phyloP scores from a whole-genome alignment of 108 stramenopile species.

The Schizochytrium sp. region DNA sequence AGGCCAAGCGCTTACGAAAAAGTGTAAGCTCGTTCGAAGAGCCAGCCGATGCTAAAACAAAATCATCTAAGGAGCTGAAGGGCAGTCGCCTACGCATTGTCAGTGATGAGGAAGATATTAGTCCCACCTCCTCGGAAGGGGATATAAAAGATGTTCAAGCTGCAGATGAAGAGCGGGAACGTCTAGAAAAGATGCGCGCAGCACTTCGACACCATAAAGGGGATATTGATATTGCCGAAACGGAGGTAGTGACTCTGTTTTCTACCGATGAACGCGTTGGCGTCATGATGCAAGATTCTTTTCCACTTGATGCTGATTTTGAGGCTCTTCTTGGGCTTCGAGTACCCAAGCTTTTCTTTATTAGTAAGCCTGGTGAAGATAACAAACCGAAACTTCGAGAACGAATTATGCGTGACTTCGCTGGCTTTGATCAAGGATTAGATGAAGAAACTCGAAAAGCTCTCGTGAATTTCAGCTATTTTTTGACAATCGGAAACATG shows the following conservation, averaged over 20 bases:
- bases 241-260: not conserved
- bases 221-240: not conserved
- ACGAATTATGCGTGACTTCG: slow-evolving; percentile 79
- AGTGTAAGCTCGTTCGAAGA: slow-evolving; percentile 62
- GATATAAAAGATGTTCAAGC: not conserved
- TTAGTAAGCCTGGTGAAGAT: slow-evolving; percentile 58
- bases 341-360: slow-evolving; percentile 77
- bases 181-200: slow-evolving; percentile 33
- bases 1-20: slow-evolving; percentile 58
- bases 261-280: slow-evolving; percentile 64
- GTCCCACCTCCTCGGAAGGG: not conserved
- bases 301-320: slow-evolving; percentile 64
- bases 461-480: slow-evolving; percentile 78
- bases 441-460: slow-evolving; percentile 67
- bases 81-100: slow-evolving; percentile 47
- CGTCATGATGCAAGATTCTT: slow-evolving; percentile 74
- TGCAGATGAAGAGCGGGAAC: not conserved
- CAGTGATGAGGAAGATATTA: slow-evolving; percentile 29
- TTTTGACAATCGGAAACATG: slow-evolving; percentile 76
- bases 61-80: not conserved
- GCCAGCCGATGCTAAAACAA: slow-evolving; percentile 33
- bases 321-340: slow-evolving; percentile 75
- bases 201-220: slow-evolving; percentile 2
- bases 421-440: slow-evolving; percentile 72
- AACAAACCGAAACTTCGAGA: not conserved